These are phyloP conservation scores for Aspergillus nomiae DNA, from an alignment of 2,329 filamentous ascomycete genomes.

Conservation along the genomic window DNA sequence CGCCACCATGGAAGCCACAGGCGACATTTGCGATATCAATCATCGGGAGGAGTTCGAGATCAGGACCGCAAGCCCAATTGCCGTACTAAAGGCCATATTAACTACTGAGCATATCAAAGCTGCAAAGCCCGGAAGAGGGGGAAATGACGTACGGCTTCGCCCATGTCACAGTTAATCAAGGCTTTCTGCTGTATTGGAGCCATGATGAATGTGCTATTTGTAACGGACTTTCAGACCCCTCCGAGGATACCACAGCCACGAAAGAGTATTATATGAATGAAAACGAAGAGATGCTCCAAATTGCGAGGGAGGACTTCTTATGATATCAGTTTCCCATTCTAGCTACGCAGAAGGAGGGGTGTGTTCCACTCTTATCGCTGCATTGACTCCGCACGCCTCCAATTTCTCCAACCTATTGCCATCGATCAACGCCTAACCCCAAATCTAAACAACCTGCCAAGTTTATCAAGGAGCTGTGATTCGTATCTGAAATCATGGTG, in stretches of 20 bases:
- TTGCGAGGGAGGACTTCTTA: not conserved
- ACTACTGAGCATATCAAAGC: not conserved
- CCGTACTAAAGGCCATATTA: slow-evolving; percentile 36
- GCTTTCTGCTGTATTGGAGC: slow-evolving; percentile 54
- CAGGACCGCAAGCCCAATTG: slow-evolving; percentile 54
- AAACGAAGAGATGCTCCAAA: not conserved
- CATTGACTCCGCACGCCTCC: slow-evolving; percentile 6
- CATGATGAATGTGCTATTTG: slow-evolving; percentile 36
- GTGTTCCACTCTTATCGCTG: slow-evolving; percentile 4
- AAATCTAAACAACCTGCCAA: not conserved
- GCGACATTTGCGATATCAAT: slow-evolving; percentile 66
- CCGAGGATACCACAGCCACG: not conserved
- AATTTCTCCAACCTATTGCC: slow-evolving; percentile 1
- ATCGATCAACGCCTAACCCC: not conserved
- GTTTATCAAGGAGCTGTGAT: slow-evolving; percentile 1
- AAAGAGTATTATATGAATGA: not conserved
- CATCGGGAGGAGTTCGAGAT: slow-evolving; percentile 61
- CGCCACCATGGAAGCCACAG: slow-evolving; percentile 62
- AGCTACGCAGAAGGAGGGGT: not conserved
- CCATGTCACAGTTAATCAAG: slow-evolving; percentile 52
- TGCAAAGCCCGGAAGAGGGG: not conserved
- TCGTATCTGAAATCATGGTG: not conserved
- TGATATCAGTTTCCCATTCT: not conserved
- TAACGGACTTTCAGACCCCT: not conserved
- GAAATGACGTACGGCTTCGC: slow-evolving; percentile 39